Evolutionary conservation across 805 yeast genomes (phyloP).

Genomic region (Komagataella pseudopastoris): DNA sequence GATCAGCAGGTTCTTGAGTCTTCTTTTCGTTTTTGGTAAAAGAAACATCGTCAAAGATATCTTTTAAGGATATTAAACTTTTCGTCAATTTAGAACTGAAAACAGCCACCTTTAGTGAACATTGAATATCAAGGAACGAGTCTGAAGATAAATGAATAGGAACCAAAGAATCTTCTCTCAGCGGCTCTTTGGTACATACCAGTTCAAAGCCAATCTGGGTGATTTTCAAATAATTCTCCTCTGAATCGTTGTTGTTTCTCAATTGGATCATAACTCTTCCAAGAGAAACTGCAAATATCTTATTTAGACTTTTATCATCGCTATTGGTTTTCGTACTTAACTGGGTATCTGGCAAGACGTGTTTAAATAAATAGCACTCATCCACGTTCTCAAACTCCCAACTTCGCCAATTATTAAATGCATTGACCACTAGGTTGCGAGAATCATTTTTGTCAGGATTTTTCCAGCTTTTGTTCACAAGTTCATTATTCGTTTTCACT

Average conservation of each 20-base stretch:
- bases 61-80: neutral
- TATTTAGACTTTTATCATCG: neutral
- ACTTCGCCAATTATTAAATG: constrained; percentile 72
- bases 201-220: neutral
- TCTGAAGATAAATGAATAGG: neutral
- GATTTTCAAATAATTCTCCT: neutral
- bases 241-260: constrained; percentile 1
- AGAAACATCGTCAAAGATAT: neutral
- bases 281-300: constrained; percentile 13
- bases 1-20: neutral
- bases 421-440: constrained; percentile 34
- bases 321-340: neutral
- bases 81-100: neutral
- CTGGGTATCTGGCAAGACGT: constrained; percentile 21
- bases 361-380: constrained; percentile 39
- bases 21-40: neutral
- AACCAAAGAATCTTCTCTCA: neutral
- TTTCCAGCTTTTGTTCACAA: constrained; percentile 21
- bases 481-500: constrained; percentile 13
- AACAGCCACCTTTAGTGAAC: neutral
- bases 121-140: neutral
- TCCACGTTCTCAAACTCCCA: constrained; percentile 74
- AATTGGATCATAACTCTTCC: constrained; percentile 17
- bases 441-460: constrained; percentile 35
- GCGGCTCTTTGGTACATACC: neutral